Conservation (phyloP, 495 filamentous ascomycete species). For the Filosporella fistucella region DNA sequence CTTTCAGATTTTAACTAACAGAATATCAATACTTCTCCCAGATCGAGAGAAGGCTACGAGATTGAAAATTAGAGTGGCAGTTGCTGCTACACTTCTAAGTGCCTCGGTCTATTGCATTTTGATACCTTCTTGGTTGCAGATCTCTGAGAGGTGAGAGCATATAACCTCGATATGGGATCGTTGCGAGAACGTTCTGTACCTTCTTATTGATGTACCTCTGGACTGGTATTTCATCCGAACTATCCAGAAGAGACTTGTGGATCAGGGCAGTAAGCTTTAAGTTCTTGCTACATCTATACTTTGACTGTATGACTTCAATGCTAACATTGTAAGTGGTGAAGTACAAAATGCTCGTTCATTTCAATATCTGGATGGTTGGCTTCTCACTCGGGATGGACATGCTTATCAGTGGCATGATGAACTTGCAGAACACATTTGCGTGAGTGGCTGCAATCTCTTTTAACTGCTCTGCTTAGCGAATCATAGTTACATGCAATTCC, state of each 20-base stretch:
- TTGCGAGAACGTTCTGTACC: constrained; percentile 40
- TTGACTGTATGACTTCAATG: no score
- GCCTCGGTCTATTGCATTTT: constrained; percentile 46
- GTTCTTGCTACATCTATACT: no score
- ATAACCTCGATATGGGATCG: constrained; percentile 47
- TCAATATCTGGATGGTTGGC: constrained; percentile 46
- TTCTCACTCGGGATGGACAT: constrained; percentile 47
- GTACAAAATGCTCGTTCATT: constrained; percentile 41
- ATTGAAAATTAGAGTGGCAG: constrained; percentile 32
- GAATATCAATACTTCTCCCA: constrained; percentile 36
- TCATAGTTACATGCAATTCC: constrained; percentile 42
- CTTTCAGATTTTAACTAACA: constrained; percentile 45
- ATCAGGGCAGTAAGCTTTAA: no score
- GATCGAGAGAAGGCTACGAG: constrained; percentile 23
- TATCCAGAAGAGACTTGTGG: constrained; percentile 40
- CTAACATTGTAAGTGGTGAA: no score
- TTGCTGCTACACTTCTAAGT: constrained; percentile 38
- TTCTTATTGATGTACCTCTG: constrained; percentile 38
- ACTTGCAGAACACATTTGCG: constrained; percentile 8
- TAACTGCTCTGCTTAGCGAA: not conserved
- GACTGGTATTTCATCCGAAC: constrained; percentile 44
- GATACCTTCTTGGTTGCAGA: constrained; percentile 40
- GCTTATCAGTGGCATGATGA: constrained; percentile 10
- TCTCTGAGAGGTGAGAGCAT: constrained; percentile 23
- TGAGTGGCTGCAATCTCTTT: not conserved